Base-by-base conservation (phyloP, 2,329 filamentous ascomycete species). In the Pseudogymnoascus sp. region DNA sequence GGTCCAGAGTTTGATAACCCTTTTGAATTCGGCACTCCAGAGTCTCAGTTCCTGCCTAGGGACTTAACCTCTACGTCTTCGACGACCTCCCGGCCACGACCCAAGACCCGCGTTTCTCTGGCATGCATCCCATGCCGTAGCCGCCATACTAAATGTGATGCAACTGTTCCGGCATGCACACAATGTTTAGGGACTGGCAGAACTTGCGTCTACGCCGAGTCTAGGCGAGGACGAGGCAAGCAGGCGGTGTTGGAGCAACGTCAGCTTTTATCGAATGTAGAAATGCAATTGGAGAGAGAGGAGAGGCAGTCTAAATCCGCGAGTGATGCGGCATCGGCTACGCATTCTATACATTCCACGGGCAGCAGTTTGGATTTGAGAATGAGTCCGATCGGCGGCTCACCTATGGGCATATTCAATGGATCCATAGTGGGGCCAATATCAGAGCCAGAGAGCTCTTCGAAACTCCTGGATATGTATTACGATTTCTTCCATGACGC, bases 151-250 rank as follows among this genome's bases (percentile, higher is more conserved):
- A 78, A 77, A 70, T 81, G 77, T 65, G 78, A 79, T 64, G 78
- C 74, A 37, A 73, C 70, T 47, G 72, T 71, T 61, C 78, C 78
- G 28, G 67, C 67, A 16, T 80, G 77, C 62, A 70, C 67, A 59
- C 75, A 78, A 22, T 80, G 78, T 65, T 66, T 68, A 37, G 67
- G 70, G 18, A 73, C 75, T 47, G 74, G 73, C 25, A 77, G 77
- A 62, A 70, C 75, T 28, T 81, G 79, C 61, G 74, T 73, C 62
- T 81, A 81, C 68, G 73, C 76, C 18, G 76, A 76, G 64, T 81
- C 79, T 11, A 73, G 78, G 36, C 72, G 79, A 65, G 78, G 79
- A 11, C 75, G 74, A 57, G 70, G 73, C 37, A 72, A 74, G 63
- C 67, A 70, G 8, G 73, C 57, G 6, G 11, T 39, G 9, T 37